Base-by-base conservation (phyloP, 2,329 filamentous ascomycete species). In the Trichoderma breve region DNA sequence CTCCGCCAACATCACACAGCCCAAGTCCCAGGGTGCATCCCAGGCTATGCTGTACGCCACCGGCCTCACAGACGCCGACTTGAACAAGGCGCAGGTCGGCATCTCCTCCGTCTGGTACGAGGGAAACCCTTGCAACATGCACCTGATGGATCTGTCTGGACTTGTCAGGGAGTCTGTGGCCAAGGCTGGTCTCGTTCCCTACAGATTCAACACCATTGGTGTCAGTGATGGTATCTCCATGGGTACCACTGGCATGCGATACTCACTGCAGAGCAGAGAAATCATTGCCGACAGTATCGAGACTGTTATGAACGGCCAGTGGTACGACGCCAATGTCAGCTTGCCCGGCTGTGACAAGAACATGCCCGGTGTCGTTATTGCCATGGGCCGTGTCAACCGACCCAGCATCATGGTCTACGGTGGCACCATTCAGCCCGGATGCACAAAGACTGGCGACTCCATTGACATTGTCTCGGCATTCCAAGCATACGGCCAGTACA, bases 311-410 rank as follows among this genome's bases (percentile, higher is more conserved):
- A 92, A 94, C 76, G 96, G 94, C 18, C 96, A 99, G 84, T 98
- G 95, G 94, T 98, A 99, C 81, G 96, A 99, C 82, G 95, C 91
- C 76, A 98, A 98, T 83, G 92, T 99, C 80, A 97, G 94, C 68
- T 92, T 99, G 78, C 96, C 96, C 15, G 96, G 96, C 63, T 99
- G 96, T 83, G 96, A 99, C 88, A 99, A 99, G 90, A 99, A 99
- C 85, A 98, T 99, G 96, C 94, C 94, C 1, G 93, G 93, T 82
- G 93, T 96, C 14, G 84, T 94, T 77, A 96, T 96, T 79, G 96
- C 95, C 71, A 98, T 98, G 93, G 95, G 94, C 47, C 90, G 96
- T 76, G 90, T 98, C 76, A 98, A 99, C 86, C 87, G 96, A 61
- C 96, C 96, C 34, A 94, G 93, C 77, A 87, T 99, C 80, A 99